phyloP scores from a whole-genome alignment of 2,329 filamentous ascomycete genomes.

The Diaporthe helianthi region DNA sequence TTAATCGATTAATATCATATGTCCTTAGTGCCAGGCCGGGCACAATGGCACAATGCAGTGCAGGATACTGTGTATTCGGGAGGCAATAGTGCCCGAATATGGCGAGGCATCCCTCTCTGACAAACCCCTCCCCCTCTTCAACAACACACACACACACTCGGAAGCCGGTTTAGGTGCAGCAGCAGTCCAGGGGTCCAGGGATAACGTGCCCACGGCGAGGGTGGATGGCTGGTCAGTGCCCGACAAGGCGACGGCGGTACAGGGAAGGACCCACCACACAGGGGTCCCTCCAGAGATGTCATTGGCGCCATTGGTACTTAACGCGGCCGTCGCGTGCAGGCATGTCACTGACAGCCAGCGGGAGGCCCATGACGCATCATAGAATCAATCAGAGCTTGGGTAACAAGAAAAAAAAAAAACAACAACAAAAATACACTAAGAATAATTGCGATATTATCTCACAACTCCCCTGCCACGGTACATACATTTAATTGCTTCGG shows the following conservation, averaged over 20 bases:
- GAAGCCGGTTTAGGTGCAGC: constrained; percentile 20
- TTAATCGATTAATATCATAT: neutral
- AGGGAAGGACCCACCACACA: constrained; percentile 18
- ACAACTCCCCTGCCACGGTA: neutral
- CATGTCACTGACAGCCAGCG: constrained; percentile 12
- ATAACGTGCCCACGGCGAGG: neutral
- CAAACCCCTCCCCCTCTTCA: neutral
- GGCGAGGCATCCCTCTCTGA: neutral
- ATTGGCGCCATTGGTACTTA: neutral
- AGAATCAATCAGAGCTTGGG: neutral
- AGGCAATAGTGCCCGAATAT: neutral
- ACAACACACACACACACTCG: constrained; percentile 4
- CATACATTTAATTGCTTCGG: neutral
- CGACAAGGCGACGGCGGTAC: constrained; percentile 13
- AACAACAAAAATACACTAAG: neutral
- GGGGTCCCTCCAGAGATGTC: too few species aligned
- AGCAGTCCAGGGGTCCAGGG: constrained; percentile 21
- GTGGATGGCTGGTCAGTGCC: constrained; percentile 19
- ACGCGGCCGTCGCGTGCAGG: constrained; percentile 22
- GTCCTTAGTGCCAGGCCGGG: constrained; percentile 13
- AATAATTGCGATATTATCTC: neutral
- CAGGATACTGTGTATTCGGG: neutral
- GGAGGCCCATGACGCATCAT: constrained; percentile 19
- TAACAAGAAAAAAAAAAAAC: neutral
- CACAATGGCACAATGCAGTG: constrained; percentile 22